Evolutionary conservation across 2,329 filamentous ascomycete genomes (phyloP).

Genomic region (Stemphylium lycopersici): DNA sequence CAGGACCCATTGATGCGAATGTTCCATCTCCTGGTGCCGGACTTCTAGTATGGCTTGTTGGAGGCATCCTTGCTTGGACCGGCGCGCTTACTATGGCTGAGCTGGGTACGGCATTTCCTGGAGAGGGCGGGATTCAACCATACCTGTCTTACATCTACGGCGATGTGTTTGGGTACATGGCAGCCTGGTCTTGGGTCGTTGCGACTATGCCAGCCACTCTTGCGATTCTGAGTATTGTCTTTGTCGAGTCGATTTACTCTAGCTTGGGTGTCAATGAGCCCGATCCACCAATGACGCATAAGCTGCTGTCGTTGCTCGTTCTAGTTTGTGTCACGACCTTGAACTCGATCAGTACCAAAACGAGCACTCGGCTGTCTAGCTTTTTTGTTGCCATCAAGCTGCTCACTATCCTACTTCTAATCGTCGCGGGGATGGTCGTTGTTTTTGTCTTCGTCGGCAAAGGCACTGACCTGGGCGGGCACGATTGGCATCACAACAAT

Average conservation of each 20-base stretch:
- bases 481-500: conserved; percentile 41
- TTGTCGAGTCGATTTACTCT: conserved; percentile 54
- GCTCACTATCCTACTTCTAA: conserved; percentile 42
- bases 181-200: conserved; percentile 70
- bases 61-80: conserved; percentile 68
- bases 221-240: conserved; percentile 68
- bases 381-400: conserved; percentile 50
- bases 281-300: conserved; percentile 52
- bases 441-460: conserved; percentile 37
- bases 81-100: conserved; percentile 68
- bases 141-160: conserved; percentile 68
- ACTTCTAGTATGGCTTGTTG: conserved; percentile 66
- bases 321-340: conserved; percentile 48
- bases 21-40: conserved; percentile 67
- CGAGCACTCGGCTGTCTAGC: conserved; percentile 47
- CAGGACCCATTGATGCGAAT: conserved; percentile 67
- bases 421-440: conserved; percentile 44
- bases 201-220: conserved; percentile 70
- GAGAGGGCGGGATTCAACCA: conserved; percentile 69
- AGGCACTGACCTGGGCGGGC: conserved; percentile 40
- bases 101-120: conserved; percentile 67
- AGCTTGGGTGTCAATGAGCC: conserved; percentile 65
- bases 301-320: conserved; percentile 48
- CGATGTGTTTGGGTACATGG: conserved; percentile 65
- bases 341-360: conserved; percentile 54